Base-by-base conservation (phyloP, 208 protist species). In the Herpetomonas samuelpessoai region DNA sequence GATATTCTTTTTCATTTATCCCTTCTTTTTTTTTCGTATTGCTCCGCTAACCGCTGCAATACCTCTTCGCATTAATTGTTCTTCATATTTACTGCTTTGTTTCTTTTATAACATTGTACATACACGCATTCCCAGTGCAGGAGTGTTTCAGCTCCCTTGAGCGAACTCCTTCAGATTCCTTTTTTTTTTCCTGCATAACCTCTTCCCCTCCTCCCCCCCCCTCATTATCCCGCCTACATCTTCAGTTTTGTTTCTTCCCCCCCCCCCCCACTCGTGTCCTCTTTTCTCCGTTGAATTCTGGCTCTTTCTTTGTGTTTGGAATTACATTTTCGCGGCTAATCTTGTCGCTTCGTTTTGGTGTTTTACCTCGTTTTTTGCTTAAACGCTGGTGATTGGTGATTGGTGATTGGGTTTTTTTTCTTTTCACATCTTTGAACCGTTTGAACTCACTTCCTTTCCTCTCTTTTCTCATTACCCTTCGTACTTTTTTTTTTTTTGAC, bases 1-100 rank as follows among this genome's bases (percentile, higher is more conserved):
- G 35, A 0, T 44, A n/a, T 57, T 39, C 44, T 45, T 35, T 46
- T 57, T 10, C 47, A 22, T 21, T 27, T 50, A 45, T 62, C 1
- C 12, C 26, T 38, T 62, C 39, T 30, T 69, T 62, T 69, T 69
- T 53, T 56, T 51, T 62, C 31, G 56, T 30, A 49, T 62, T 26
- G 4, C 41, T 61, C n/a, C n/a, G n/a, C n/a, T n/a, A n/a, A n/a
- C n/a, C n/a, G n/a, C n/a, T n/a, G n/a, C n/a, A n/a, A n/a, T n/a
- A n/a, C n/a, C n/a, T n/a, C n/a, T n/a, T n/a, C n/a, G n/a, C n/a
- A n/a, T 62, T 62, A 28, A 10, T 62, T 52, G 24, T 53, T 52
- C 3, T 53, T 59, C 18, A 44, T 58, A 2, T 54, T 54, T 44
- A 39, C 19, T 53, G n/a, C 27, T 55, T 19, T 64, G 27, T 64